phyloP scores from a whole-genome alignment of 192 early-diverging fungal genomes.

The Rhizophagus clarus region DNA sequence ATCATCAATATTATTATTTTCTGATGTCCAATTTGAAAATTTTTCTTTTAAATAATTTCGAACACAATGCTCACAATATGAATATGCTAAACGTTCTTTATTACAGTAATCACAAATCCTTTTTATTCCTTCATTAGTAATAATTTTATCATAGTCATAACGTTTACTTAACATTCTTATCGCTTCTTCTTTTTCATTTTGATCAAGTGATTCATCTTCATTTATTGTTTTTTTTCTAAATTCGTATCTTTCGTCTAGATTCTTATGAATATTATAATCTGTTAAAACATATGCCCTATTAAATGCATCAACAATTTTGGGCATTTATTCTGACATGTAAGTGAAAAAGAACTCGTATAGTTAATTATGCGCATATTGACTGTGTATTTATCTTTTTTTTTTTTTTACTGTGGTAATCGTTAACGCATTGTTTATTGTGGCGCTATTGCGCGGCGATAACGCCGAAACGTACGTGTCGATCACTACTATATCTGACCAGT shows the following conservation, averaged over 20 bases:
- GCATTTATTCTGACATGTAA: no score
- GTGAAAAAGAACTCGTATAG: no score
- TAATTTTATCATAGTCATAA: neutral
- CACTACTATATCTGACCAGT: no score
- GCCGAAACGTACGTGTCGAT: no score
- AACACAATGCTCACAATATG: neutral
- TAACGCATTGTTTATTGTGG: no score
- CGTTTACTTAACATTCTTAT: neutral
- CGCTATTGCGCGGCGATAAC: no score
- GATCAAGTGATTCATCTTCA: neutral
- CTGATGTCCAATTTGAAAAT: neutral
- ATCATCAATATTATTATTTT: neutral
- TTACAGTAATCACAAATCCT: neutral
- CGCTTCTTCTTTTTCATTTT: neutral
- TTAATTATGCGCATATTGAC: neutral
- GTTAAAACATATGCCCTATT: neutral
- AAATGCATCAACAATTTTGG: neutral
- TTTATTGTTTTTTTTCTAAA: neutral
- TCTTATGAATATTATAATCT: neutral
- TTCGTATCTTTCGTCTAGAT: neutral
- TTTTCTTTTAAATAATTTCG: neutral
- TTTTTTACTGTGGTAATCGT: no score
- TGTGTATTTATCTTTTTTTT: no score
- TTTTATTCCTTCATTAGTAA: neutral
- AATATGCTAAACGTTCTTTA: neutral